phyloP scores from a whole-genome alignment of 2,329 filamentous ascomycete genomes.

The Leptographium flavum region DNA sequence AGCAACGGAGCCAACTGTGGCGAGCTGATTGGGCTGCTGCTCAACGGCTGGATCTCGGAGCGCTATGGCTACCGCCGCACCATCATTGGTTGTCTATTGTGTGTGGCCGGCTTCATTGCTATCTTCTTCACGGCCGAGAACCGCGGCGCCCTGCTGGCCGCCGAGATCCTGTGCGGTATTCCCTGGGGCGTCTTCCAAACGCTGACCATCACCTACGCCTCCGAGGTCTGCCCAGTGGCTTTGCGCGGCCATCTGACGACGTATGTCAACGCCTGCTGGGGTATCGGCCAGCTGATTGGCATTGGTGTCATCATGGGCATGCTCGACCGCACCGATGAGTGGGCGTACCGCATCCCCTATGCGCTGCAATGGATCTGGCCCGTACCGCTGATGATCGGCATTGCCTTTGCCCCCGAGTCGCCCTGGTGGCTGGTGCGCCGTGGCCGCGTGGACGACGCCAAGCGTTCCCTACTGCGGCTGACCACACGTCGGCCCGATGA shows the following conservation, averaged over 20 bases:
- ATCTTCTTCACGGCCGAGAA: conserved; percentile 52
- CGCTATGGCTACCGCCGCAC: conserved; percentile 54
- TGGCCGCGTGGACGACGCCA: conserved; percentile 50
- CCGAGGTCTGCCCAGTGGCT: conserved; percentile 59
- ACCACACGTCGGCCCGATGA: conserved; percentile 48
- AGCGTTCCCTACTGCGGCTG: conserved; percentile 48
- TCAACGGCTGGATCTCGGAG: conserved; percentile 53
- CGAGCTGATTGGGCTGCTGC: conserved; percentile 50
- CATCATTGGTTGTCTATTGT: conserved; percentile 41
- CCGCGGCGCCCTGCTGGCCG: conserved; percentile 41
- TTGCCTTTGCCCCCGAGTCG: conserved; percentile 55
- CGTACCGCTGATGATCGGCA: conserved; percentile 48
- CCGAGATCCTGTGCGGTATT: conserved; percentile 47
- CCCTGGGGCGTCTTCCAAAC: conserved; percentile 26
- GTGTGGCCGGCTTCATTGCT: conserved; percentile 42
- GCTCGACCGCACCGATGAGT: conserved; percentile 45
- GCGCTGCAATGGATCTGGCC: conserved; percentile 68
- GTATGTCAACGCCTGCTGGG: conserved; percentile 68
- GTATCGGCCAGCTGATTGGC: conserved; percentile 58
- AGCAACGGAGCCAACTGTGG: conserved; percentile 42
- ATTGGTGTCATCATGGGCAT: conserved; percentile 61
- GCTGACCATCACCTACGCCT: conserved; percentile 48
- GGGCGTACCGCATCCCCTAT: conserved; percentile 53
- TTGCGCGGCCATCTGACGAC: conserved; percentile 59
- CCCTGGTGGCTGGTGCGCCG: conserved; percentile 66